phyloP scores from a whole-genome alignment of 2,329 filamentous ascomycete species.

The Diaporthe citrichinensis region DNA sequence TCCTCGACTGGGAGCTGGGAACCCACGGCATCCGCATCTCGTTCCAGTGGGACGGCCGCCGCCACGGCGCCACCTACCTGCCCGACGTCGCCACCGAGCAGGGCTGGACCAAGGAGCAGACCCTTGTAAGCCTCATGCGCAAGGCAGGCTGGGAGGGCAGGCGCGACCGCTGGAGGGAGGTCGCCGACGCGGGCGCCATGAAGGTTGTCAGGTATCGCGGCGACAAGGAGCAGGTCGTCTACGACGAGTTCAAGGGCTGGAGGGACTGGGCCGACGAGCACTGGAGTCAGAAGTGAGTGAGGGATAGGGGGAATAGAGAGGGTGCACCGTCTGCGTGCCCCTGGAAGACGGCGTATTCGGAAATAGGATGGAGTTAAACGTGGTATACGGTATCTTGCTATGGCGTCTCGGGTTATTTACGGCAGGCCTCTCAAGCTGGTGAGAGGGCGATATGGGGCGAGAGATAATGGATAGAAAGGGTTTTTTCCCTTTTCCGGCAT shows the following conservation, averaged over 20 bases:
- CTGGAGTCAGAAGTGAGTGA: conserved; percentile 30
- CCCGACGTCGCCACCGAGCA: conserved; percentile 94
- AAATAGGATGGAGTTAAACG: background rate
- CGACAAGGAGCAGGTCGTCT: conserved; percentile 79
- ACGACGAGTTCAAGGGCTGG: conserved; percentile 84
- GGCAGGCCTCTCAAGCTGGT: background rate
- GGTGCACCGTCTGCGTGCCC: background rate
- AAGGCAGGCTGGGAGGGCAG: conserved; percentile 95
- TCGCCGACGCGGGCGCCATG: conserved; percentile 67
- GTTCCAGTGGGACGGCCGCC: conserved; percentile 80
- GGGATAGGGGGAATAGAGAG: background rate
- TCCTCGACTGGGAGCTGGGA: conserved; percentile 89
- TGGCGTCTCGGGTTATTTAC: conserved; percentile 17
- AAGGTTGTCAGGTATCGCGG: conserved; percentile 90
- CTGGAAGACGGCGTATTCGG: background rate
- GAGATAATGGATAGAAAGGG: conserved; percentile 21
- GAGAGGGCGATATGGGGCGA: background rate
- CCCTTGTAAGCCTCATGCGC: conserved; percentile 88
- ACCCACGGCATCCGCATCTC: conserved; percentile 89
- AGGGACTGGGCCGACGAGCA: conserved; percentile 75
- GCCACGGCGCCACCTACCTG: conserved; percentile 90
- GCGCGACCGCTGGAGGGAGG: conserved; percentile 82
- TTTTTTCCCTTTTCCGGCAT: background rate
- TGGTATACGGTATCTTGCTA: conserved; percentile 8
- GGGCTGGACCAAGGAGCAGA: conserved; percentile 95